These are phyloP conservation scores for Hippophae rhamnoides DNA, from an alignment of 306 rosid genomes.

Conservation along the genomic window DNA sequence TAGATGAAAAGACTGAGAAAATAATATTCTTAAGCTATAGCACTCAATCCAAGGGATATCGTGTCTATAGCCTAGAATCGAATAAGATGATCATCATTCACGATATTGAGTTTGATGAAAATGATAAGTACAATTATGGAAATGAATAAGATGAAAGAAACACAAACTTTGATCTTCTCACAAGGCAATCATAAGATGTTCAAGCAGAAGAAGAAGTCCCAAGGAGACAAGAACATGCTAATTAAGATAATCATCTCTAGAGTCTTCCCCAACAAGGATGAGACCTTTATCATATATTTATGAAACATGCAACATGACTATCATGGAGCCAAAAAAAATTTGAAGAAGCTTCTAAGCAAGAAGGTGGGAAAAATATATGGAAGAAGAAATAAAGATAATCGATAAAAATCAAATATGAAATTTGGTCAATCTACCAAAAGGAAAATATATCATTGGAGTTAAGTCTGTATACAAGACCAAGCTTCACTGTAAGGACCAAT, in stretches of 20 bases:
- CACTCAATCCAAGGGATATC: background rate
- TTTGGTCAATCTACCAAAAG: too few species aligned
- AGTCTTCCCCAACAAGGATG: background rate
- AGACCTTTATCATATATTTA: background rate
- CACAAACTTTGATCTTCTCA: background rate
- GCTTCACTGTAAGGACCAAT: background rate
- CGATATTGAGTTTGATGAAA: background rate
- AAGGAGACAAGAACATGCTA: background rate
- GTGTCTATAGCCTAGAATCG: background rate
- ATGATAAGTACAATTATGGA: background rate
- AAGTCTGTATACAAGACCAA: background rate
- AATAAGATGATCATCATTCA: background rate
- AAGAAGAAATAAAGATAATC: background rate
- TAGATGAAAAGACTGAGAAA: background rate
- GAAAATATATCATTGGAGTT: background rate
- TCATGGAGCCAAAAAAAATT: background rate
- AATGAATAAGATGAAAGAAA: background rate
- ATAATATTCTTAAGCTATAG: background rate
- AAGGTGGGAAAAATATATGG: background rate
- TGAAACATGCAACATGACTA: background rate
- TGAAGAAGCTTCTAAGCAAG: background rate
- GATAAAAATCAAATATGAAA: background rate
- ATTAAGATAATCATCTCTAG: background rate
- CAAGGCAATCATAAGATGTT: background rate
- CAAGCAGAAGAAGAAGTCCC: background rate